Evolutionary conservation across 805 yeast species (phyloP).

Genomic region (Monosporozyma solicola): DNA sequence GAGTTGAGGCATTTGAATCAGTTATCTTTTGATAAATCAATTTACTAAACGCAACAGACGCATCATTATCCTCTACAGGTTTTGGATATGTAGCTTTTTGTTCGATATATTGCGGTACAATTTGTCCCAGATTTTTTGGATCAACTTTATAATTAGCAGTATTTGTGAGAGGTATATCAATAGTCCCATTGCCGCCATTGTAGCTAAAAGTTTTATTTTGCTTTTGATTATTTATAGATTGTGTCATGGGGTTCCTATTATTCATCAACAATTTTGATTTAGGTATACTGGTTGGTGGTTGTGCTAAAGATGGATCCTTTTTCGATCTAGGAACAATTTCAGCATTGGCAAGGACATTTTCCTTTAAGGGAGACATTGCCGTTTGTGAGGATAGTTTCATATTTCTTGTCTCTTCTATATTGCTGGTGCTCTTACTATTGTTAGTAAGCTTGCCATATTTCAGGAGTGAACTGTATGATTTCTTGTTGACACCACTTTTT

Average conservation of each 20-base stretch:
- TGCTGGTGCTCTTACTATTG: background rate
- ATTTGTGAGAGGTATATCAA: background rate
- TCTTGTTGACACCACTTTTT: background rate
- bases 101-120: background rate
- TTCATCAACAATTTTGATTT: background rate
- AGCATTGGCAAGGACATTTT: conserved; percentile 1
- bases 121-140: background rate
- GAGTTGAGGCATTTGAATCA: conserved; percentile 24
- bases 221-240: background rate
- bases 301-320: conserved; percentile 11
- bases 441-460: conserved; percentile 11
- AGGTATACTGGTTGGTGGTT: conserved; percentile 6
- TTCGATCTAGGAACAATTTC: conserved; percentile 23
- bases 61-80: conserved; percentile 26
- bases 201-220: background rate
- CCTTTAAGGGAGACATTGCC: background rate
- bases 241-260: background rate
- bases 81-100: background rate
- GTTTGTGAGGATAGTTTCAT: background rate
- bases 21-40: conserved; percentile 27
- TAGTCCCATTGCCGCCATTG: background rate
- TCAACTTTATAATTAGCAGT: background rate
- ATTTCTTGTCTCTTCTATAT: background rate
- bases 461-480: conserved; percentile 18
- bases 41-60: conserved; percentile 30